A percentile compares a stretch with the other conserved stretches of the same genome.
These are phyloP conservation scores for Eucalyptus globulus DNA, from an alignment of 345 rosid species.

Conservation along the genomic window DNA sequence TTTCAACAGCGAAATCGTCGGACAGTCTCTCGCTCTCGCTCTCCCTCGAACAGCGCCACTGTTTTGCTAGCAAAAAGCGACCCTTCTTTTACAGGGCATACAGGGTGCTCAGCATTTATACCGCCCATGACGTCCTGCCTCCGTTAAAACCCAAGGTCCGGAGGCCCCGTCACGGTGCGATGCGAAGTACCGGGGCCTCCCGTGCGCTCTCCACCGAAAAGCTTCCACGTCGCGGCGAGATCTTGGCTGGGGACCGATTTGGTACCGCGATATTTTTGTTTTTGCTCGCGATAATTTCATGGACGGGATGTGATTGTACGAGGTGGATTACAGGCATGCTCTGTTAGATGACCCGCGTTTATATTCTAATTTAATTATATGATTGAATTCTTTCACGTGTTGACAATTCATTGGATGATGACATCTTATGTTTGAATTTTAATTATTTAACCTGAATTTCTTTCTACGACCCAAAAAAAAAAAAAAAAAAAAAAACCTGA, in stretches of 20 bases:
- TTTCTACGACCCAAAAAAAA: no score
- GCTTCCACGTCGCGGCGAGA: neutral
- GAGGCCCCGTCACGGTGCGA: neutral
- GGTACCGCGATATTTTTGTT: neutral
- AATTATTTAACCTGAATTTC: no score
- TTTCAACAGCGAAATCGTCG: neutral
- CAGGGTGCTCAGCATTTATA: neutral
- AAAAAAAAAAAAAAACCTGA: no score
- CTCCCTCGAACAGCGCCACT: neutral
- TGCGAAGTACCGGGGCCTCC: neutral
- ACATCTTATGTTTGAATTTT: neutral
- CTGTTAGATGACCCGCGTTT: neutral
- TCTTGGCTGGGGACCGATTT: neutral
- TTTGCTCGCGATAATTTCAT: neutral
- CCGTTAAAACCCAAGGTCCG: neutral
- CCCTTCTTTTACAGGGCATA: neutral
- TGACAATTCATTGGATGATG: neutral
- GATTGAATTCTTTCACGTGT: neutral
- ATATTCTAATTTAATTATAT: neutral
- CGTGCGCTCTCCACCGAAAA: neutral
- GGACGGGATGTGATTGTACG: neutral
- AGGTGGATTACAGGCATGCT: neutral
- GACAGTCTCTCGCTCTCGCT: neutral
- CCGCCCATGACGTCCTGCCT: neutral
- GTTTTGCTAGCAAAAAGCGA: neutral